These are phyloP conservation scores for Anaeramoeba flamelloides DNA, from an alignment of 78 protist species.

Conservation along the genomic window DNA sequence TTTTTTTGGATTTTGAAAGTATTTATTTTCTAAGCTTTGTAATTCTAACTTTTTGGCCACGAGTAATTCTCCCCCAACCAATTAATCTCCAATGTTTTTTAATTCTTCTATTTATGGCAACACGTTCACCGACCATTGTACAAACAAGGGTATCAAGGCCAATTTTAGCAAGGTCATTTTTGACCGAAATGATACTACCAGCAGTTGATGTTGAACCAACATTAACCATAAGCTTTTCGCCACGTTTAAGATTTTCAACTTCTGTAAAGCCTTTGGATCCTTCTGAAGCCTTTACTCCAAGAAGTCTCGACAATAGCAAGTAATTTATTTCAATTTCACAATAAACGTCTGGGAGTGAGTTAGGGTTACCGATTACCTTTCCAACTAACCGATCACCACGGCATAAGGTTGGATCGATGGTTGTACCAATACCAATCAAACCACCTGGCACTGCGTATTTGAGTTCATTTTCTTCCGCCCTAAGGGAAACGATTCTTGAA, in stretches of 20 bases:
- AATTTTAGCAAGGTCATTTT: conserved; percentile 78
- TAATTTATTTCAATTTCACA: not conserved
- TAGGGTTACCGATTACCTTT: conserved; percentile 24
- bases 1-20: not conserved
- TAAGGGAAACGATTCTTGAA: conserved; percentile 65
- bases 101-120: conserved; percentile 87
- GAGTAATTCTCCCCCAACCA: not conserved
- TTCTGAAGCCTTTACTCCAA: not conserved
- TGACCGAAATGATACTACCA: conserved; percentile 65
- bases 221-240: conserved; percentile 78
- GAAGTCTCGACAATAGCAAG: not conserved
- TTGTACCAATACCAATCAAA: conserved; percentile 97
- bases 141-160: conserved; percentile 86
- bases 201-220: conserved; percentile 95
- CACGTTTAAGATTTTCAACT: not conserved
- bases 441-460: conserved; percentile 99
- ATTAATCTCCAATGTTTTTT: conserved; percentile 88
- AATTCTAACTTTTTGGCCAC: not conserved
- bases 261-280: not conserved
- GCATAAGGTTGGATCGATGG: conserved; percentile 92
- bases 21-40: not conserved
- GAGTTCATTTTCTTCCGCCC: conserved; percentile 70
- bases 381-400: conserved; percentile 96
- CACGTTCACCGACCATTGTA: conserved; percentile 74
- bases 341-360: not conserved